Evolutionary conservation across 2,329 filamentous ascomycete species (phyloP).

Genomic region (Sordariomycetes sp.): DNA sequence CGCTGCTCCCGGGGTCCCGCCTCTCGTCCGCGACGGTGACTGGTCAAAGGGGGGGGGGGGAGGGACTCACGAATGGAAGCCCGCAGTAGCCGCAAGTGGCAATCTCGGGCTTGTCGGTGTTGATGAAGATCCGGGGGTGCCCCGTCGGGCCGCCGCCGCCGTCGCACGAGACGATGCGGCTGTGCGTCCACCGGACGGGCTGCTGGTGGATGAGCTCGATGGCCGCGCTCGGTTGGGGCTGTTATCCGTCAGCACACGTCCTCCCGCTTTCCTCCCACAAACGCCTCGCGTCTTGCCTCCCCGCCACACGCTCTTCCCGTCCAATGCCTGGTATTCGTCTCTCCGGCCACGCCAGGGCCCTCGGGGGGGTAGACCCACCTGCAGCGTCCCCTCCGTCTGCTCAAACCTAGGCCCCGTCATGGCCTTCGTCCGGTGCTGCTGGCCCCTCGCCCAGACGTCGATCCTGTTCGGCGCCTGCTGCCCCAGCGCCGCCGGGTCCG

Average conservation of each 20-base stretch:
- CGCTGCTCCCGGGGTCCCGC: not conserved
- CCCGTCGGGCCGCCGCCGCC: constrained; percentile 83
- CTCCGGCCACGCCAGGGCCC: not conserved
- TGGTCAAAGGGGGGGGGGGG: not conserved
- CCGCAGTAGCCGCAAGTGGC: constrained; percentile 86
- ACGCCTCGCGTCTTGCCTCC: not conserved
- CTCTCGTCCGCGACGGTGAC: not conserved
- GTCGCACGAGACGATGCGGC: constrained; percentile 72
- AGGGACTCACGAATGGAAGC: constrained; percentile 67
- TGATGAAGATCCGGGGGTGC: constrained; percentile 93
- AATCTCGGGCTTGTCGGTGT: constrained; percentile 94
- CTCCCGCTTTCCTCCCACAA: not conserved
- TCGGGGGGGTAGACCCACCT: constrained; percentile 45
- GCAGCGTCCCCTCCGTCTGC: constrained; percentile 84
- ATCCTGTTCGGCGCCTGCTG: constrained; percentile 76
- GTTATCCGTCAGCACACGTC: not conserved
- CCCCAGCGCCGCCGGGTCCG: not conserved
- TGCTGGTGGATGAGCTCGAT: constrained; percentile 96
- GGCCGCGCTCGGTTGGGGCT: constrained; percentile 82
- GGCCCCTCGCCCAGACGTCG: constrained; percentile 72
- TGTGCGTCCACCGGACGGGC: constrained; percentile 83
- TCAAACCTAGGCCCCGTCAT: constrained; percentile 95
- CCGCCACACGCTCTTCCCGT: not conserved
- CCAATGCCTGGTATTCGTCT: not conserved
- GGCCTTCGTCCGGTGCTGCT: constrained; percentile 65